A percentile compares a stretch with the other conserved stretches of the same genome.
These are phyloP conservation scores for Auxenochlorella protothecoides DNA, from an alignment of 139 green algal genomes.

Conservation along the genomic window DNA sequence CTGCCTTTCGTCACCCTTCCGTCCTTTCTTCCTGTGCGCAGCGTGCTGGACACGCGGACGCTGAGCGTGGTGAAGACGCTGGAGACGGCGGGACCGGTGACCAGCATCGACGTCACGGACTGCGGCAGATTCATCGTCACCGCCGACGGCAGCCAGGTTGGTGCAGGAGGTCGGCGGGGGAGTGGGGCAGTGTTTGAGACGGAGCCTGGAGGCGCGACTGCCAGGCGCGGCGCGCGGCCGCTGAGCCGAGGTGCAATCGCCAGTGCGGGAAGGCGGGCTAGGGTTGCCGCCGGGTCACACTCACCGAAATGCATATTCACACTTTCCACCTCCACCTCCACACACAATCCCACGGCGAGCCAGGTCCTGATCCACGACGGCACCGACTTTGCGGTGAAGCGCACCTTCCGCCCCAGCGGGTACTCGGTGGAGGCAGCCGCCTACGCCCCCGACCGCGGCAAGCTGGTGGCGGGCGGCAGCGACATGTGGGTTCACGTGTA, in stretches of 20 bases:
- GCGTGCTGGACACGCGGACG: slow-evolving; percentile 75
- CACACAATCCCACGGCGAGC: too few relatives aligned
- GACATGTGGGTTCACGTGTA: slow-evolving; percentile 98
- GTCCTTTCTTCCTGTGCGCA: slow-evolving; percentile 14
- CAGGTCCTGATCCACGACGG: slow-evolving; percentile 53
- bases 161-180: too few relatives aligned
- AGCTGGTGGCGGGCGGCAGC: slow-evolving; percentile 70
- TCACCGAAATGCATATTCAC: too few relatives aligned
- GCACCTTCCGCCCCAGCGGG: slow-evolving; percentile 26
- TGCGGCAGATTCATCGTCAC: slow-evolving; percentile 62
- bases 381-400: slow-evolving; percentile 30
- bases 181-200: too few relatives aligned
- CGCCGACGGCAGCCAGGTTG: slow-evolving; percentile 63
- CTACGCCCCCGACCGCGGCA: slow-evolving; percentile 48
- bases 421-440: slow-evolving; percentile 69
- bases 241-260: too few relatives aligned
- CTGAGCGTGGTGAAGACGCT: slow-evolving; percentile 46
- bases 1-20: neutral
- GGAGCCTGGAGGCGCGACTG: too few relatives aligned
- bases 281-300: too few relatives aligned
- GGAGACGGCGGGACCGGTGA: slow-evolving; percentile 49
- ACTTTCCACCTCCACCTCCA: too few relatives aligned
- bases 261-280: too few relatives aligned
- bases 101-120: slow-evolving; percentile 68
- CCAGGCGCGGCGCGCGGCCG: too few relatives aligned